Evolutionary conservation across 2,329 filamentous ascomycete genomes (phyloP), one percentile per base, ranked within the genome.

Genomic region (Trichoderma brevicompactum): DNA sequence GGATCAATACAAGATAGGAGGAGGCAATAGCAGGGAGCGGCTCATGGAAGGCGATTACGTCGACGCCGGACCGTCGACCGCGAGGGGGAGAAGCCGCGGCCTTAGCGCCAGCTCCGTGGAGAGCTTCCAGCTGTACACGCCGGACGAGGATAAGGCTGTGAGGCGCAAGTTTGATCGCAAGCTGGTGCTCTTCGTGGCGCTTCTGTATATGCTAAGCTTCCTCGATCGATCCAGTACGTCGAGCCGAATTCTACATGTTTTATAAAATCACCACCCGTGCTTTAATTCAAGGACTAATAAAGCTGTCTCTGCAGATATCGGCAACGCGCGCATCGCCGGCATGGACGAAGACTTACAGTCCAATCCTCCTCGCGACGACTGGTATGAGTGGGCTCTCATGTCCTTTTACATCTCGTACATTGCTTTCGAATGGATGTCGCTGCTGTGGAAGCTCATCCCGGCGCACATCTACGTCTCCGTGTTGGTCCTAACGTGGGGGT

Each of bases 151-250:
- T 74, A 79, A 76, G 23, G 80, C 82, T 4, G 88, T 96, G 8
- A 82, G 93, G 64, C 83, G 82, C 72, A 93, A 91, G 78, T 87
- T 97, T 70, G 93, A 97, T 75, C 82, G 86, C 64, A 86, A 84
- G 69, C 83, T 97, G 61, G 92, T 96, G 6, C 75, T 91, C 1
- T 96, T 97, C 74, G 84, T 97, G 68, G 90, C 92, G 10, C 75
- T 94, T 66, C 82, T 97, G 12, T 97, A 95, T 74, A 85, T 96
- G 82, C 81, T 97, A 68, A 90, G 89, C 68, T 97, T 96, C 74
- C 78, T 97, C 69, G 93, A 97, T 76, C 85, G 93, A 69, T 94
- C 91, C 17, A 96, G 92, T 93, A 80, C 68, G 83, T 79, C 34
- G 17, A 44, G 19, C n/a, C n/a, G 2, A 7, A 13, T 4, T 19